A percentile compares a stretch with the other conserved stretches of the same genome.
Evolutionary conservation across 2,329 filamentous ascomycete species (phyloP).

Genomic region (Cordyceps militaris): DNA sequence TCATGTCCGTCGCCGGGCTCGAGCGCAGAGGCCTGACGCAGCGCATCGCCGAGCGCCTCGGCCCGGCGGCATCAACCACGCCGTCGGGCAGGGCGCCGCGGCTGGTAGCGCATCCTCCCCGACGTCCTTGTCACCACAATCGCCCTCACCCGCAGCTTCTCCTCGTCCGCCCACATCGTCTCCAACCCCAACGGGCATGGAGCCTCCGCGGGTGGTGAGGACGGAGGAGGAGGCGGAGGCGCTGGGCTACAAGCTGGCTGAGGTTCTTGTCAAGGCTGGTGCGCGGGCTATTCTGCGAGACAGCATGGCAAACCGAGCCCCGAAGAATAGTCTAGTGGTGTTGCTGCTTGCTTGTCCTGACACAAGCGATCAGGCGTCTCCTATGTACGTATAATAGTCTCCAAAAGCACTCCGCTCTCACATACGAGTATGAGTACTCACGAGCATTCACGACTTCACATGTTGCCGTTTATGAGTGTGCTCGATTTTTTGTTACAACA

Average conservation of each 20-base stretch:
- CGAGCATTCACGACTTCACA: too few species aligned
- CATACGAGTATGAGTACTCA: too few species aligned
- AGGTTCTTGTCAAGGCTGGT: constrained; percentile 65
- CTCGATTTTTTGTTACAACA: too few species aligned
- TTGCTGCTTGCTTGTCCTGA: background rate
- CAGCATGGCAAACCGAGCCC: constrained; percentile 48
- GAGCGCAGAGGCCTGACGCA: constrained; percentile 62
- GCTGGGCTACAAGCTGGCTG: constrained; percentile 68
- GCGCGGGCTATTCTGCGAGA: constrained; percentile 77
- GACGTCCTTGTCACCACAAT: too few species aligned
- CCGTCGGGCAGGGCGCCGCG: constrained; percentile 94
- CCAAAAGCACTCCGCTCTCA: too few species aligned
- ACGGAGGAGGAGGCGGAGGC: constrained; percentile 63
- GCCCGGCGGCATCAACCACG: constrained; percentile 76
- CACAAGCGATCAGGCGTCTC: background rate
- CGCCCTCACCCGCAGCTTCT: too few species aligned
- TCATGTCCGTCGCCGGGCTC: constrained; percentile 84
- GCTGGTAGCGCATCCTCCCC: too few species aligned
- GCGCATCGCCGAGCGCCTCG: constrained; percentile 75
- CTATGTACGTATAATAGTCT: too few species aligned
- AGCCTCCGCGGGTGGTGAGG: too few species aligned
- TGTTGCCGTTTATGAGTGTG: too few species aligned
- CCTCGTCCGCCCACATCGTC: too few species aligned
- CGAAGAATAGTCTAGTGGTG: background rate
- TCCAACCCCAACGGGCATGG: too few species aligned